Conservation (phyloP, 2,329 filamentous ascomycete species). For the Proliferodiscus dingleyae region DNA sequence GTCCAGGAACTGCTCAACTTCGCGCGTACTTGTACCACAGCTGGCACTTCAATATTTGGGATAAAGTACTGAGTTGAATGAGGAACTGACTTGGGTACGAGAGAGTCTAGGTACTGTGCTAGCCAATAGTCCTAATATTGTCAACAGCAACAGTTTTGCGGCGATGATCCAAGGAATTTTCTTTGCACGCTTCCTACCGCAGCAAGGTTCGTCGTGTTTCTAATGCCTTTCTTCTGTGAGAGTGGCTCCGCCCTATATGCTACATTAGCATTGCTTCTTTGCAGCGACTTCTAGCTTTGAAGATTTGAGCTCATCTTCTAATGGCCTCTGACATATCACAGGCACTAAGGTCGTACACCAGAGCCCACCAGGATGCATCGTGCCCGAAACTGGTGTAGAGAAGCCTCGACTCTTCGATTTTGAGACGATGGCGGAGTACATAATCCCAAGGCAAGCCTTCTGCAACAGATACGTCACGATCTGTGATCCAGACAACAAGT, state of each 20-base stretch:
- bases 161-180: conserved; percentile 67
- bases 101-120: not conserved
- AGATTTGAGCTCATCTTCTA: no score
- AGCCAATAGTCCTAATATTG: not conserved
- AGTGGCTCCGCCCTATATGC: no score
- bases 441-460: conserved; percentile 92
- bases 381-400: conserved; percentile 41
- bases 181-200: conserved; percentile 63
- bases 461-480: conserved; percentile 87
- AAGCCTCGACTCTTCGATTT: conserved; percentile 74
- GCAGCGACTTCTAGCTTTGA: no score
- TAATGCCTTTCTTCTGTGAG: no score
- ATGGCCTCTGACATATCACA: conserved; percentile 28
- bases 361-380: conserved; percentile 58
- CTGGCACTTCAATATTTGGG: no score
- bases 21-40: no score
- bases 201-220: conserved; percentile 57
- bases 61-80: no score
- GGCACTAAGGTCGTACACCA: conserved; percentile 60
- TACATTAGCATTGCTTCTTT: no score
- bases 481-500: conserved; percentile 62
- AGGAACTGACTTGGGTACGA: not conserved
- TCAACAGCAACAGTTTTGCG: not conserved
- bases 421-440: conserved; percentile 79
- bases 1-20: no score